Conservation (phyloP, 192 early-diverging fungal genomes). For the Lunasporangiospora selenospora region DNA sequence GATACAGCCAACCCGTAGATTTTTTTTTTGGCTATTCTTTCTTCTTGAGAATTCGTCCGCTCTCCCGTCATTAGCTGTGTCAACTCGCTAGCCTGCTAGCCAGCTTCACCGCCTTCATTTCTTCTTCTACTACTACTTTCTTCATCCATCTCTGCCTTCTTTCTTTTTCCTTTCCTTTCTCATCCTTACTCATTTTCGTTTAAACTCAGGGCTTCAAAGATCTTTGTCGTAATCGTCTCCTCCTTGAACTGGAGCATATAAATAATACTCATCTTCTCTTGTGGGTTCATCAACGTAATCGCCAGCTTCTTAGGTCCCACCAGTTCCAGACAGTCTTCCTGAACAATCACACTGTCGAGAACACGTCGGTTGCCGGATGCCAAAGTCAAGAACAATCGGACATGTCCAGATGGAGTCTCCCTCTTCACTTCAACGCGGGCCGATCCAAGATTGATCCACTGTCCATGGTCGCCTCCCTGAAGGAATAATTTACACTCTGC, state of each 20-base stretch:
- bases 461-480: constrained; percentile 57
- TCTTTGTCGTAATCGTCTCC: constrained; percentile 52
- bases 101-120: too few species aligned
- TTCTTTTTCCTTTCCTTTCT: constrained; percentile 1
- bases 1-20: too few species aligned
- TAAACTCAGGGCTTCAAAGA: constrained; percentile 53
- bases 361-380: constrained; percentile 50
- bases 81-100: too few species aligned
- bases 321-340: constrained; percentile 55
- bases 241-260: constrained; percentile 66
- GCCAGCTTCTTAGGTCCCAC: constrained; percentile 54
- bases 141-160: background rate
- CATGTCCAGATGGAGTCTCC: constrained; percentile 55
- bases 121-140: too few species aligned
- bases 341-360: constrained; percentile 54
- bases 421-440: constrained; percentile 55
- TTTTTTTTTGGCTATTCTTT: too few species aligned
- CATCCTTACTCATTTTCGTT: constrained; percentile 29
- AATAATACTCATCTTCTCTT: constrained; percentile 52
- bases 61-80: too few species aligned
- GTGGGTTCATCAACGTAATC: constrained; percentile 52
- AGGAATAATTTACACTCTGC: constrained; percentile 53
- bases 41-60: too few species aligned
- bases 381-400: constrained; percentile 54
- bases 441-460: constrained; percentile 55